A percentile compares a stretch with the other conserved stretches of the same genome.
These are phyloP conservation scores for Lentinula raphanica DNA, from an alignment of 768 basidiomycete species.

Conservation along the genomic window DNA sequence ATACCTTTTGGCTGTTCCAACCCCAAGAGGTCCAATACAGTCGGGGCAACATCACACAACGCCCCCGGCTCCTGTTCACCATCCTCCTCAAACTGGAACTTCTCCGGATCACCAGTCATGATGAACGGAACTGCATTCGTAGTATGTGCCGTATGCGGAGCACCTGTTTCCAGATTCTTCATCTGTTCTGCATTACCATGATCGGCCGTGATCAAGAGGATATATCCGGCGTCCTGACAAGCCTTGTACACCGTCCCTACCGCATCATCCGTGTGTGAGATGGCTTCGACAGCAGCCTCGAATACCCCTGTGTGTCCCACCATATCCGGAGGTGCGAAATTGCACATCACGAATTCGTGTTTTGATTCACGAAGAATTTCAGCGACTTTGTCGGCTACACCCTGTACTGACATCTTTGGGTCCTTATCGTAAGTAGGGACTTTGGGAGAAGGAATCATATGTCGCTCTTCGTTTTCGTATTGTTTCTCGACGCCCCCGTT, in stretches of 20 bases:
- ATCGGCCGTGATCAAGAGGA: conserved; percentile 85
- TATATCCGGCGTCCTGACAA: conserved; percentile 79
- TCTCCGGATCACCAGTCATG: conserved; percentile 61
- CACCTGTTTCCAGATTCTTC: conserved; percentile 76
- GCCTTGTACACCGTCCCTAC: conserved; percentile 86
- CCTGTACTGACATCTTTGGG: conserved; percentile 85
- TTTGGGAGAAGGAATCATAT: conserved; percentile 89
- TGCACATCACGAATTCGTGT: conserved; percentile 94
- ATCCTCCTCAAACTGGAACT: conserved; percentile 47
- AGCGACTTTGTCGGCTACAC: conserved; percentile 89
- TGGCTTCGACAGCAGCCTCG: conserved; percentile 87
- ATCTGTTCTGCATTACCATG: conserved; percentile 97
- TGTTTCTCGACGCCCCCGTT: conserved; percentile 95
- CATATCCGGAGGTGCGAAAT: conserved; percentile 97
- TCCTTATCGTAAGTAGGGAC: conserved; percentile 92
- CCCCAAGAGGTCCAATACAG: conserved; percentile 74
- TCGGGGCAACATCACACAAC: conserved; percentile 88
- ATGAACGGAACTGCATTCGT: conserved; percentile 91
- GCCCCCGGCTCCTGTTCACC: conserved; percentile 65
- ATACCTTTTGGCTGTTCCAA: conserved; percentile 65
- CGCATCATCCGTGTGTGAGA: conserved; percentile 83
- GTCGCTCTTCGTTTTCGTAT: conserved; percentile 74
- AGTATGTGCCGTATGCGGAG: conserved; percentile 89
- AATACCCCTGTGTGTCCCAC: conserved; percentile 92
- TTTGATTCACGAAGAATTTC: conserved; percentile 65